These are phyloP conservation scores for Aureobasidium sp. DNA, from an alignment of 2,329 filamentous ascomycete species.

Conservation along the genomic window DNA sequence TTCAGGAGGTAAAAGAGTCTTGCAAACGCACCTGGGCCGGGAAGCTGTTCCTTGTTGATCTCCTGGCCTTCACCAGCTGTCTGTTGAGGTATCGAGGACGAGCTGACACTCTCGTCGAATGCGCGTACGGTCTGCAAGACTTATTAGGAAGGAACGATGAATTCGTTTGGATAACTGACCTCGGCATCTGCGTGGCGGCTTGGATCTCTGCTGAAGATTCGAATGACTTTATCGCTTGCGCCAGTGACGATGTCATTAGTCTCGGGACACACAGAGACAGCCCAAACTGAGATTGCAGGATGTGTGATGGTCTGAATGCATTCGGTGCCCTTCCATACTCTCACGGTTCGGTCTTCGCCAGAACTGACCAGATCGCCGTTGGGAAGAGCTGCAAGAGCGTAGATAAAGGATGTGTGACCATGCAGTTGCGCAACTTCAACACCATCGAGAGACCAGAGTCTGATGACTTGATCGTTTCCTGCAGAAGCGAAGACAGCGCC, in stretches of 20 bases:
- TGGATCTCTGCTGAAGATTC: slow-evolving; percentile 69
- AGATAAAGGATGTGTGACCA: slow-evolving; percentile 93
- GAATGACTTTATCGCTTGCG: slow-evolving; percentile 76
- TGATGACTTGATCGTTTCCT: slow-evolving; percentile 82
- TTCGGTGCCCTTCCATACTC: slow-evolving; percentile 73
- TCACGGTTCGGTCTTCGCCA: slow-evolving; percentile 87
- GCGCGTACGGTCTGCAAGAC: background rate
- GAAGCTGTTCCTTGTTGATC: slow-evolving; percentile 86
- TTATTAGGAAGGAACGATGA: background rate
- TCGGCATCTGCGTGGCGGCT: slow-evolving; percentile 63
- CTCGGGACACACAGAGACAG: slow-evolving; percentile 70
- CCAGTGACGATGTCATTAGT: slow-evolving; percentile 92
- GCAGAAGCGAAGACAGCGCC: slow-evolving; percentile 92
- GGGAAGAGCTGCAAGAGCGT: slow-evolving; percentile 68
- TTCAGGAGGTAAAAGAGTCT: background rate
- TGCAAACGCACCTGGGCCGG: slow-evolving; percentile 50
- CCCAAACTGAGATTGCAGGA: slow-evolving; percentile 94
- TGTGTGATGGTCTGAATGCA: slow-evolving; percentile 96
- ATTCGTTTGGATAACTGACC: background rate
- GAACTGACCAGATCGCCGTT: slow-evolving; percentile 84
- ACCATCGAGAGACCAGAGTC: slow-evolving; percentile 78
- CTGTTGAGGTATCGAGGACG: slow-evolving; percentile 80
- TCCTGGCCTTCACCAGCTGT: slow-evolving; percentile 55
- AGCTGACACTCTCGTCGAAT: slow-evolving; percentile 70
- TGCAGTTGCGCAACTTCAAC: slow-evolving; percentile 66